Conservation (phyloP, 371 early-diverging fungal genomes). For the Caulochytrium protostelioides region DNA sequence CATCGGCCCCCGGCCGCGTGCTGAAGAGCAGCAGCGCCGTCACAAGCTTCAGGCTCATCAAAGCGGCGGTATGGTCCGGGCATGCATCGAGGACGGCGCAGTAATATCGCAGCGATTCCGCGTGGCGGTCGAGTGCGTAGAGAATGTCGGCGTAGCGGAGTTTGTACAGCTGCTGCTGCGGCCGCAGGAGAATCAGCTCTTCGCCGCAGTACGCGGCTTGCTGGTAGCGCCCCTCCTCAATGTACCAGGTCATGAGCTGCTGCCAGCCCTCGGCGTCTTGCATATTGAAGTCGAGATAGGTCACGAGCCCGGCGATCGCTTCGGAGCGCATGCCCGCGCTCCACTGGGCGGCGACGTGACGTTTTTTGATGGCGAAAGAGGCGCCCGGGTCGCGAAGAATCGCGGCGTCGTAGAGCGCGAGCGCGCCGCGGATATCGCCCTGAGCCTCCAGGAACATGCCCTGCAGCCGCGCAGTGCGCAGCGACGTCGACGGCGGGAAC, state of each 20-base stretch:
- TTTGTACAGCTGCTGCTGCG: constrained; percentile 56
- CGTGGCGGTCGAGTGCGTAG: too few species aligned
- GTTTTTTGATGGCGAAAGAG: constrained; percentile 39
- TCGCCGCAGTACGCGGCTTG: constrained; percentile 77
- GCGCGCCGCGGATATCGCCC: constrained; percentile 41
- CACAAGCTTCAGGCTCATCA: too few species aligned
- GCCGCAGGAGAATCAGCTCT: constrained; percentile 61
- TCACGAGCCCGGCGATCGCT: constrained; percentile 47
- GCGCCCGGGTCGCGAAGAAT: constrained; percentile 43
- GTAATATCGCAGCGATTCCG: too few species aligned
- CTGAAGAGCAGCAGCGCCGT: too few species aligned
- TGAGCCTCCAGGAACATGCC: constrained; percentile 50
- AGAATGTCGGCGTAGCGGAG: constrained; percentile 60
- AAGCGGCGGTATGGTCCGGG: too few species aligned
- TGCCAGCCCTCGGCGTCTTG: constrained; percentile 75
- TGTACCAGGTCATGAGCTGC: constrained; percentile 50
- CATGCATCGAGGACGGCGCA: too few species aligned
- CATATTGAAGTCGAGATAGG: constrained; percentile 54
- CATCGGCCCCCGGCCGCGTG: too few species aligned
- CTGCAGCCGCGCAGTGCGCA: constrained; percentile 38
- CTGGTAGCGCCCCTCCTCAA: constrained; percentile 36
- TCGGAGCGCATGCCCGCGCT: constrained; percentile 36
- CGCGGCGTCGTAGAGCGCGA: constrained; percentile 34
- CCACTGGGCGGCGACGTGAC: constrained; percentile 48
- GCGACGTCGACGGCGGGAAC: constrained; percentile 31